Evolutionary conservation across 2,329 filamentous ascomycete genomes (phyloP).

Genomic region (Decorospora gaudefroyi): DNA sequence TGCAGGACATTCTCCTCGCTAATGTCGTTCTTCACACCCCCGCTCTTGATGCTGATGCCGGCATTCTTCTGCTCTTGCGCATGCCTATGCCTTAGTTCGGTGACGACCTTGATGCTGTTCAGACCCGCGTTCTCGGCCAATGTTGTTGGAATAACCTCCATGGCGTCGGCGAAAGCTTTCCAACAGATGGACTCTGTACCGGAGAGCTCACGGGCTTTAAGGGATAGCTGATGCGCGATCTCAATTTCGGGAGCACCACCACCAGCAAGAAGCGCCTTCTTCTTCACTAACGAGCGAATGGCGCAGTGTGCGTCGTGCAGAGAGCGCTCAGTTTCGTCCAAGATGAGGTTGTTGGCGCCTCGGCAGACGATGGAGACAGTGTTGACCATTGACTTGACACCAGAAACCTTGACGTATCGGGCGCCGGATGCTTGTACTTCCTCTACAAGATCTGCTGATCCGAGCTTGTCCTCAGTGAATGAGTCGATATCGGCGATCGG

Average conservation of each 20-base stretch:
- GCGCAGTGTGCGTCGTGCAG: constrained; percentile 98
- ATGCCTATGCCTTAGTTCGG: constrained; percentile 90
- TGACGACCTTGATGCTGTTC: constrained; percentile 98
- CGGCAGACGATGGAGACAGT: constrained; percentile 94
- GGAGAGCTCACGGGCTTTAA: constrained; percentile 78
- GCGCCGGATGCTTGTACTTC: constrained; percentile 86
- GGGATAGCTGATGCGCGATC: constrained; percentile 83
- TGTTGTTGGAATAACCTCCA: constrained; percentile 96
- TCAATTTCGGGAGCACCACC: constrained; percentile 97
- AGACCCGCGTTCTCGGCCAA: constrained; percentile 96
- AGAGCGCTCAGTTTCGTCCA: constrained; percentile 95
- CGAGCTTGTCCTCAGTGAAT: constrained; percentile 98
- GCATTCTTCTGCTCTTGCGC: constrained; percentile 95
- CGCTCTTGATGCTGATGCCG: constrained; percentile 96
- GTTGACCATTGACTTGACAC: constrained; percentile 79
- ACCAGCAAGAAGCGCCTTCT: constrained; percentile 97
- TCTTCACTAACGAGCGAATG: constrained; percentile 96
- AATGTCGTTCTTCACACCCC: constrained; percentile 96
- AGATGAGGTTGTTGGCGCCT: constrained; percentile 89
- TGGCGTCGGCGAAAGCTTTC: constrained; percentile 97
- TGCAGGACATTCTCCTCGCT: constrained; percentile 96
- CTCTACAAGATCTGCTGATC: constrained; percentile 89
- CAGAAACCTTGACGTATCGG: constrained; percentile 92
- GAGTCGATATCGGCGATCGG: constrained; percentile 98
- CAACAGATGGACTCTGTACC: constrained; percentile 98